Percentiles rank a stretch among this genome's conserved stretches.
phyloP scores from a whole-genome alignment of 1,284 basidiomycete genomes.

The Cutaneotrichosporon sp. region DNA sequence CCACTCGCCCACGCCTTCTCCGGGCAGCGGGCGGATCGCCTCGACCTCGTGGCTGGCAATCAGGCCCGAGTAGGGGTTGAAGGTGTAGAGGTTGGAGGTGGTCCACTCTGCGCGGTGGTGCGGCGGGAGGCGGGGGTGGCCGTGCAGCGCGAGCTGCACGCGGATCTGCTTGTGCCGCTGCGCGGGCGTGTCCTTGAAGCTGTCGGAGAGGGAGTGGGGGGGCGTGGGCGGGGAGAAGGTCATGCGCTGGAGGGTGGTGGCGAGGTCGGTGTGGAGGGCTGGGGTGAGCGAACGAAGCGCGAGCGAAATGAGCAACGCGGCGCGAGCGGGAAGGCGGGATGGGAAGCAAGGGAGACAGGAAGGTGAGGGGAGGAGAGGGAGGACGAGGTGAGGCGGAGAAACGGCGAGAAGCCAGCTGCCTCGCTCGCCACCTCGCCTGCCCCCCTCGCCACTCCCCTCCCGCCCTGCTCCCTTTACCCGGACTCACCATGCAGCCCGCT shows the following conservation, averaged over 20 bases:
- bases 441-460: too few species aligned
- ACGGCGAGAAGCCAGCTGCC: not conserved
- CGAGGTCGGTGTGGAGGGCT: conserved; percentile 51
- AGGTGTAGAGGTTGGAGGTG: conserved; percentile 52
- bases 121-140: conserved; percentile 45
- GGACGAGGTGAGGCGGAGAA: too few species aligned
- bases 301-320: not conserved
- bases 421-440: too few species aligned
- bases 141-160: conserved; percentile 42
- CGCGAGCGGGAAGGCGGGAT: too few species aligned
- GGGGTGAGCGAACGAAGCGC: conserved; percentile 10
- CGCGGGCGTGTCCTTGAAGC: conserved; percentile 20
- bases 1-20: conserved; percentile 53
- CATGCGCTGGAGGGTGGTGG: conserved; percentile 44
- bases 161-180: conserved; percentile 47
- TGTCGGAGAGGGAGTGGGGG: conserved; percentile 18
- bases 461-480: not conserved
- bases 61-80: conserved; percentile 52
- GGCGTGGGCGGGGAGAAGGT: conserved; percentile 37
- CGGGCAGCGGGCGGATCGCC: conserved; percentile 52
- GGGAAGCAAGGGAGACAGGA: too few species aligned
- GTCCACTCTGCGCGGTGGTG: conserved; percentile 48
- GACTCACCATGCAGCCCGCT: conserved; percentile 52
- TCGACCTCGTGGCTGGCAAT: conserved; percentile 53
- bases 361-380: too few species aligned